Percentiles rank a stretch among this genome's conserved stretches.
Evolutionary conservation across 2,329 filamentous ascomycete genomes (phyloP).

Genomic region (Pseudogymnoascus sp.): DNA sequence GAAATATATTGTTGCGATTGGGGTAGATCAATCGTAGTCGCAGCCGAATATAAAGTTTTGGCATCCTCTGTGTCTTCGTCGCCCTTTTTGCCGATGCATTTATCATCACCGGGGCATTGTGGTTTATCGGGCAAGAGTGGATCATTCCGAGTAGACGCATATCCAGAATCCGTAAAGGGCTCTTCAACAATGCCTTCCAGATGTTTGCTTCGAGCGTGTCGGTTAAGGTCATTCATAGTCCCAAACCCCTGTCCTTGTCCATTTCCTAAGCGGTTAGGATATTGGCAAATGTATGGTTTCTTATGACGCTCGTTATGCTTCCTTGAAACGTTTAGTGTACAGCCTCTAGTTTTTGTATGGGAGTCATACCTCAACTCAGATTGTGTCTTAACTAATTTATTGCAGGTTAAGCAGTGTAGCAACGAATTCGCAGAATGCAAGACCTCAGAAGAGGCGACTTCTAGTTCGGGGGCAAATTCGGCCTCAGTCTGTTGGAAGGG

Average conservation of each 20-base stretch:
- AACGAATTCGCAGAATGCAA: conserved; percentile 13
- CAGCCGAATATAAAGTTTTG: neutral
- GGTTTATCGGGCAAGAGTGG: neutral
- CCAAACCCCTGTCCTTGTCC: conserved; percentile 55
- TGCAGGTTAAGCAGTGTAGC: conserved; percentile 36
- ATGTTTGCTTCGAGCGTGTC: conserved; percentile 71
- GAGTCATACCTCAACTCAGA: conserved; percentile 48
- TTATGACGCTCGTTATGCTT: conserved; percentile 68
- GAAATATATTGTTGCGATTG: conserved; percentile 10
- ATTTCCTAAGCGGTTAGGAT: conserved; percentile 47
- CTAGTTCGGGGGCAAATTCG: neutral
- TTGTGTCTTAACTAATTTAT: conserved; percentile 39
- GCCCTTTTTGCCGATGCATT: neutral
- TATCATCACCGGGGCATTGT: neutral
- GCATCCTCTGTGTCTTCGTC: neutral
- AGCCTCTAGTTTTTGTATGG: conserved; percentile 13
- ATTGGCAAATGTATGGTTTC: conserved; percentile 58
- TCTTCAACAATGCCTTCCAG: conserved; percentile 24
- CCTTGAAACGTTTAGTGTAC: conserved; percentile 37
- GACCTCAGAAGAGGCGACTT: conserved; percentile 15
- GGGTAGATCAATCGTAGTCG: neutral
- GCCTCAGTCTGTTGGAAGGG: conserved; percentile 20
- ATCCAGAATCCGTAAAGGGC: neutral
- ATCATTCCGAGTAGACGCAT: neutral
- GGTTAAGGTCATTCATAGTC: conserved; percentile 72